phyloP scores from a whole-genome alignment of 768 basidiomycete species.

The Termitomyces heimii region DNA sequence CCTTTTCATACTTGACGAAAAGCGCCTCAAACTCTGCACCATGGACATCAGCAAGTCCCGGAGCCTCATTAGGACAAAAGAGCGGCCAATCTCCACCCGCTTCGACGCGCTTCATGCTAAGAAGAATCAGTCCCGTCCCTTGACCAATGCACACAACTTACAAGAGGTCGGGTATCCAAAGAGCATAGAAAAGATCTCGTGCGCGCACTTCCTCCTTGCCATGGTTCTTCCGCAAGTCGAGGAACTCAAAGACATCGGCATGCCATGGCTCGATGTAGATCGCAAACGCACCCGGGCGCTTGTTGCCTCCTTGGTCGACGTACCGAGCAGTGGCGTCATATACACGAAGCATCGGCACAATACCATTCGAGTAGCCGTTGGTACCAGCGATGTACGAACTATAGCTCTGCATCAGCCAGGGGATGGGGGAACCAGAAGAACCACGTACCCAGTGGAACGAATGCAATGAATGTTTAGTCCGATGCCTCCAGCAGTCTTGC shows the following conservation, averaged over 20 bases:
- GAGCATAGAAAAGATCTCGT: constrained; percentile 94
- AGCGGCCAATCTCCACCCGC: constrained; percentile 86
- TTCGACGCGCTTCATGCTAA: constrained; percentile 96
- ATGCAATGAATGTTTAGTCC: constrained; percentile 96
- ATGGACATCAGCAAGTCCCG: constrained; percentile 82
- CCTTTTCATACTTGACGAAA: constrained; percentile 83
- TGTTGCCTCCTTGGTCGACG: constrained; percentile 98
- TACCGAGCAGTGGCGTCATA: constrained; percentile 98
- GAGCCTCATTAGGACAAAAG: constrained; percentile 97
- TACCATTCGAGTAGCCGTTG: constrained; percentile 98
- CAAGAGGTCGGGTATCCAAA: constrained; percentile 98
- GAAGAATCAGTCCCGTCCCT: not conserved
- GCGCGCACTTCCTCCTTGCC: constrained; percentile 98
- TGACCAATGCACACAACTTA: constrained; percentile 29
- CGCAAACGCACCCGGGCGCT: constrained; percentile 96
- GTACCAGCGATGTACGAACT: constrained; percentile 99
- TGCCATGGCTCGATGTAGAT: constrained; percentile 99
- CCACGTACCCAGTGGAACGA: constrained; percentile 81
- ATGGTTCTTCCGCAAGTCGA: constrained; percentile 97
- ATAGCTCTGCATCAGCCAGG: constrained; percentile 1
- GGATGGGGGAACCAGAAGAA: not conserved
- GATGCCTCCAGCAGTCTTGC: constrained; percentile 98
- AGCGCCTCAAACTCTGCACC: constrained; percentile 85
- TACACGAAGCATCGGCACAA: constrained; percentile 98
- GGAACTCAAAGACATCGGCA: constrained; percentile 93